Base-by-base conservation (phyloP, 2,329 filamentous ascomycete species). In the Phaeosphaeria sp. region DNA sequence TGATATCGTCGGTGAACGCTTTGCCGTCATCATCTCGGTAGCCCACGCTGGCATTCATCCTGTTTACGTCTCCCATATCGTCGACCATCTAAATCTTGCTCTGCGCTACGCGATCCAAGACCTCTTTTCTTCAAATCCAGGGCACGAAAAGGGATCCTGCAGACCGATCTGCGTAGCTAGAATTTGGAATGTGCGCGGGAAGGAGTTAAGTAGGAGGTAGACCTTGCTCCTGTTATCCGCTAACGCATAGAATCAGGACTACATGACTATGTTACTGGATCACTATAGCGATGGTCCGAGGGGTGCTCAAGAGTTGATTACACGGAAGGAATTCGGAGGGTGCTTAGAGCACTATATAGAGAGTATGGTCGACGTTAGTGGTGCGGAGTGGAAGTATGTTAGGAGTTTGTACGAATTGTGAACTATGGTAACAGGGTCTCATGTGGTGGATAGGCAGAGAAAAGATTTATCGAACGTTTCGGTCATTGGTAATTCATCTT, bases 161-260 rank as follows among this genome's bases (percentile, higher is more conserved):
- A 51, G 59, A 36, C 44, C 21, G 21, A 59, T 33, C 15, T 52
- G 23, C 11, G 59, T 53, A 21, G 43, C 59, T 10, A 62, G 22
- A 17, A 46, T 20, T 22, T 62, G 54, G 43, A 62, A 62, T 22
- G 52, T 61, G 27, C 61, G 58, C n/a, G 56, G 46, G n/a, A 57
- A n/a, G 30, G 55, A 59, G 51, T 61, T 58, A 55, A 53, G 61
- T 53, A 59, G 57, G 53, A 64, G 61, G 41, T 64, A 64, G 3
- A 64, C 56, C 21, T 64, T 59, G 47, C 59, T 64, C 51, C 61
- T 64, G 41, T 52, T 59, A 27, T 64, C 61, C 27, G 54, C 56
- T 1, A 47, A 50, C 1, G 61, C 61, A 41, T 30, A 30, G 48
- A 58, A 64, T 10, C 36, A 27, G 22, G 50, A 50, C 46, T 55